Conservation (phyloP, 768 basidiomycete species). For the Boletus subparvulus region DNA sequence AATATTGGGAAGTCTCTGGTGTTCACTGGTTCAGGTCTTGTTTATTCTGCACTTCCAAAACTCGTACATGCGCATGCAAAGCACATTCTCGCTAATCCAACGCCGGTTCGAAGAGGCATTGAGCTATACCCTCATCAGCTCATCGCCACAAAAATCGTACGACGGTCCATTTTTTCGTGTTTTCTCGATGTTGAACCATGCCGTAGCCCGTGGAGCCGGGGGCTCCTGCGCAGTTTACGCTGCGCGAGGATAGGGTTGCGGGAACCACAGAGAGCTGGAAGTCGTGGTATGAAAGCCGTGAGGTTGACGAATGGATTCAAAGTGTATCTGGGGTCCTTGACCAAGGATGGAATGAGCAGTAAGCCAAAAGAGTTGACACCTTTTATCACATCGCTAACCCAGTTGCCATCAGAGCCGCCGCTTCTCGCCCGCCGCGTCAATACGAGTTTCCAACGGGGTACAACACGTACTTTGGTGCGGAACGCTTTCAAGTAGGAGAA, state of each 20-base stretch:
- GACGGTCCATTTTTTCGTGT: slow-evolving; percentile 2
- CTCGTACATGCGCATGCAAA: slow-evolving; percentile 80
- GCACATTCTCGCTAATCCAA: slow-evolving; percentile 57
- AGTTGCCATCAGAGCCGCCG: slow-evolving; percentile 48
- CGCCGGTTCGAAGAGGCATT: slow-evolving; percentile 52
- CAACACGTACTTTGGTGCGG: slow-evolving; percentile 75
- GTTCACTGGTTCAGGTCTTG: slow-evolving; percentile 57
- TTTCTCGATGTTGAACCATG: slow-evolving; percentile 4
- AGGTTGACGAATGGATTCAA: slow-evolving; percentile 95
- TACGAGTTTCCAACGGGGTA: slow-evolving; percentile 98
- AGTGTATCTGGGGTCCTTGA: slow-evolving; percentile 83
- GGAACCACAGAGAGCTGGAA: slow-evolving; percentile 83
- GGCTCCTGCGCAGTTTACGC: slow-evolving; percentile 58
- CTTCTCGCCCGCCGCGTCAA: slow-evolving; percentile 54
- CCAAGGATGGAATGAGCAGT: slow-evolving; percentile 90
- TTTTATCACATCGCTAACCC: neutral
- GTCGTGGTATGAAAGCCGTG: slow-evolving; percentile 71
- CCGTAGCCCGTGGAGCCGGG: slow-evolving; percentile 72
- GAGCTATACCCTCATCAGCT: slow-evolving; percentile 85
- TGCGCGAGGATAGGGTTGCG: slow-evolving; percentile 72
- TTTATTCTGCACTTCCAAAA: slow-evolving; percentile 70
- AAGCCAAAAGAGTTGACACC: slow-evolving; percentile 23
- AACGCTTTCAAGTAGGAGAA: slow-evolving; percentile 85
- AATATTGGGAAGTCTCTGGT: neutral
- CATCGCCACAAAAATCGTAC: slow-evolving; percentile 75